Evolutionary conservation across 2,329 filamentous ascomycete species (phyloP).

Genomic region (Aspergillus flavus): DNA sequence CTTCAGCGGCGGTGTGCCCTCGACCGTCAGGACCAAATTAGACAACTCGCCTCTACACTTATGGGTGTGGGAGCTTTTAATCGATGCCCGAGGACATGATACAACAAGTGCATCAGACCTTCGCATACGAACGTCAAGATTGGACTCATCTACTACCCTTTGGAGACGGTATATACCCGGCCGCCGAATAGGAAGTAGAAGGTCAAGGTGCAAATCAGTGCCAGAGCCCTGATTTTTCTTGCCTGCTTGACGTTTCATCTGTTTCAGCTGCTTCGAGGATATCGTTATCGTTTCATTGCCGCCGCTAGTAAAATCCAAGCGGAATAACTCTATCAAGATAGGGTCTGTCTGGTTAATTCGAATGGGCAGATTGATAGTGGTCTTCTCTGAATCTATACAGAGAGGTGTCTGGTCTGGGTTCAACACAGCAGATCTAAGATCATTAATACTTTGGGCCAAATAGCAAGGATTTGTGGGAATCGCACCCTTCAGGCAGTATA

Average conservation of each 20-base stretch:
- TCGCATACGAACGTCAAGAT: slow-evolving; percentile 82
- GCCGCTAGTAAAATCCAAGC: slow-evolving; percentile 80
- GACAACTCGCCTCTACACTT: slow-evolving; percentile 89
- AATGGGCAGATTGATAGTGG: slow-evolving; percentile 72
- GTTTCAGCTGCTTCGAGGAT: slow-evolving; percentile 71
- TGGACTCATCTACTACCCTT: slow-evolving; percentile 88
- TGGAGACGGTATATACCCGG: slow-evolving; percentile 83
- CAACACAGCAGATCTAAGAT: slow-evolving; percentile 72
- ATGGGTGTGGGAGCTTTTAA: slow-evolving; percentile 65
- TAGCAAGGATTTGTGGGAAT: background rate
- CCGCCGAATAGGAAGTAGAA: slow-evolving; percentile 78
- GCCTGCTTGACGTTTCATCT: slow-evolving; percentile 70
- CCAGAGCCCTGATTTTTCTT: slow-evolving; percentile 57
- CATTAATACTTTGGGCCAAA: slow-evolving; percentile 27
- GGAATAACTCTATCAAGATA: slow-evolving; percentile 82
- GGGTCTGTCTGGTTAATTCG: slow-evolving; percentile 93
- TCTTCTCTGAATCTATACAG: slow-evolving; percentile 70
- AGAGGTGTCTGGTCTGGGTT: slow-evolving; percentile 82
- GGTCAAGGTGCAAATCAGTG: slow-evolving; percentile 61
- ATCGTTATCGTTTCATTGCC: slow-evolving; percentile 79
- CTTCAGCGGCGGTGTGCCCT: slow-evolving; percentile 86
- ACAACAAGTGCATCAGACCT: slow-evolving; percentile 81
- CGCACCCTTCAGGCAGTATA: slow-evolving; percentile 87
- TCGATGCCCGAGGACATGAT: slow-evolving; percentile 76
- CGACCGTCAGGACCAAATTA: slow-evolving; percentile 77